Evolutionary conservation across 2,329 filamentous ascomycete genomes (phyloP), one percentile per base, ranked within the genome.

Genomic region (Ploettnerulaceae sp.): DNA sequence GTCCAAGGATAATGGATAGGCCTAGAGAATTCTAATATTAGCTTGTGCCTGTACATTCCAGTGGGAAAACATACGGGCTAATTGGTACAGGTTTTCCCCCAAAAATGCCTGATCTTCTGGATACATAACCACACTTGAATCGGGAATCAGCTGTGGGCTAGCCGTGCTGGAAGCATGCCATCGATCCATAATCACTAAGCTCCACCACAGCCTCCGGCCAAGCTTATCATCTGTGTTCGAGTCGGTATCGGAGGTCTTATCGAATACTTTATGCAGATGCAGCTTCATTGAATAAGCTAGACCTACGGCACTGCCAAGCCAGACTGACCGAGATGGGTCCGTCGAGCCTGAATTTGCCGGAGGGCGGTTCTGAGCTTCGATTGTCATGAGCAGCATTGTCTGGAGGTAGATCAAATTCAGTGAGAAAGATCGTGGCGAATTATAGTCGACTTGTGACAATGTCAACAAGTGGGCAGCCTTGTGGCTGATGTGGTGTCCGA

Each of bases 121-220:
- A 5, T 76, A 68, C 18, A 84, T 67, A 11, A 84, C 74, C 5
- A 81, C 73, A 42, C 72, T 78, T 50, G 76, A 73, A 54, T 84
- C 77, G 1, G 77, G 77, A 47, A 89, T 79, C 48, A 82, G 71
- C 9, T 79, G 58, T 3, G 82, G 79, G 51, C 74, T 79, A 9
- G 77, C 79, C 4, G 76, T 82, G 17, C 79, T 81, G n/a, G 80
- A 74, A 3, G 84, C 81, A 60, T 86, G 79, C 82, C 82, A 89
- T 12, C 83, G 76, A 58, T 89, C 84, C 53, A 89, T 74, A 52
- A 84, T 73, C 35, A 87, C 75, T 25, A 89, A 67, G 11, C 79
- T 77, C 80, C 82, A 87, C 84, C 84, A 89, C 14, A 82, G 75
- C 33, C 82, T 75, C 40, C 81, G 70, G 1, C 75, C 74, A 3